Conservation (phyloP, 441 rosid species). For the Metrosideros polymorpha region DNA sequence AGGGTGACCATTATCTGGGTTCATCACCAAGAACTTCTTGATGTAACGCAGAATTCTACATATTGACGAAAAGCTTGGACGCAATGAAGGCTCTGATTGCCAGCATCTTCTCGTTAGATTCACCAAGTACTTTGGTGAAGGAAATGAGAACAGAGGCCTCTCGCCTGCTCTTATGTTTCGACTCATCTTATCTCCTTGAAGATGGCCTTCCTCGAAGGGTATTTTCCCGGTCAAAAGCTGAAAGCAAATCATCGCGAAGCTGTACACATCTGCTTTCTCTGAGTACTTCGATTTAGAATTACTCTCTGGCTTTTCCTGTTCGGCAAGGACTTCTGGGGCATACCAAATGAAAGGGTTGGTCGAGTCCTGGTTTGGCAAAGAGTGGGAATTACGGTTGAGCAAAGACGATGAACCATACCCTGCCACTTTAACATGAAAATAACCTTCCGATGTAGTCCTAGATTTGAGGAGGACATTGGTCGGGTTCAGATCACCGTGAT, state of each 20-base stretch:
- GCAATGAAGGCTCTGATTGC: constrained; percentile 57
- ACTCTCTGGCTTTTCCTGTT: constrained; percentile 29
- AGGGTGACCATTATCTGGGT: constrained; percentile 43
- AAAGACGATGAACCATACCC: constrained; percentile 55
- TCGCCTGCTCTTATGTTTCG: constrained; percentile 75
- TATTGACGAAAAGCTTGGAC: constrained; percentile 82
- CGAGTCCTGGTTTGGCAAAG: constrained; percentile 13
- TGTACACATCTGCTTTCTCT: constrained; percentile 86
- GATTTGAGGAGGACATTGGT: constrained; percentile 56
- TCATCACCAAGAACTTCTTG: constrained; percentile 68
- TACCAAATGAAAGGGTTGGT: constrained; percentile 40
- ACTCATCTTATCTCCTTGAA: constrained; percentile 75
- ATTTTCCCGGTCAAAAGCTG: constrained; percentile 83
- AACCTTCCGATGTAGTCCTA: constrained; percentile 55
- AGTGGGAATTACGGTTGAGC: constrained; percentile 19
- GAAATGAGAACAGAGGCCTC: constrained; percentile 81
- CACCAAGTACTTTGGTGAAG: constrained; percentile 64
- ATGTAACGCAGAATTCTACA: constrained; percentile 71
- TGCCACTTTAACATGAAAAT: constrained; percentile 60
- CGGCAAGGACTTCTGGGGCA: constrained; percentile 82
- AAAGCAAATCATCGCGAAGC: constrained; percentile 87
- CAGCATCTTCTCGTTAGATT: constrained; percentile 76
- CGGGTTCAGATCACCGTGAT: constrained; percentile 73
- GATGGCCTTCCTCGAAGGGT: constrained; percentile 91
- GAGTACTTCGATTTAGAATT: constrained; percentile 30